A percentile compares a stretch with the other conserved stretches of the same genome.
phyloP scores from a whole-genome alignment of 2,329 filamentous ascomycete species.

The Westerdykella sp. region DNA sequence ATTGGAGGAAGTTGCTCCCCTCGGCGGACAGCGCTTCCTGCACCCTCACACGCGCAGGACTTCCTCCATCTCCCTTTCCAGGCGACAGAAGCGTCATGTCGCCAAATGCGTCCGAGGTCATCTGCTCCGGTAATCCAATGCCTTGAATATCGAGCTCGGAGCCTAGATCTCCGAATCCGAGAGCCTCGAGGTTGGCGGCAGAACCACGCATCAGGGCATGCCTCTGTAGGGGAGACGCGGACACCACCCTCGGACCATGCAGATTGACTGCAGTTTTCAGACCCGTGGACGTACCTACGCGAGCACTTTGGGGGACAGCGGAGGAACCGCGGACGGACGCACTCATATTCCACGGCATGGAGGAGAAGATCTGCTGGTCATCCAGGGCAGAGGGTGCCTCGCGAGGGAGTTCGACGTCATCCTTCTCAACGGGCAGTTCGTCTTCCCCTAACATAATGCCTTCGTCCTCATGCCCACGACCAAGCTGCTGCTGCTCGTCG shows the following conservation, averaged over 20 bases:
- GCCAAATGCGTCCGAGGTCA: not conserved
- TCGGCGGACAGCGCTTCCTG: slow-evolving; percentile 52
- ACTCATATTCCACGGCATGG: slow-evolving; percentile 64
- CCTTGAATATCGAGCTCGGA: not conserved
- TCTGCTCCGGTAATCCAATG: not conserved
- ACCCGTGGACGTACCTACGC: slow-evolving; percentile 34
- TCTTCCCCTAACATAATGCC: slow-evolving; percentile 15
- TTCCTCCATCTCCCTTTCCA: not conserved
- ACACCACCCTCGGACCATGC: slow-evolving; percentile 49
- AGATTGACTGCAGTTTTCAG: slow-evolving; percentile 25
- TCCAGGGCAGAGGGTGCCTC: slow-evolving; percentile 60
- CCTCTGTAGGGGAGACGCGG: slow-evolving; percentile 56
- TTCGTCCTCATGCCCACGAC: slow-evolving; percentile 34
- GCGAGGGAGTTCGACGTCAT: slow-evolving; percentile 62
- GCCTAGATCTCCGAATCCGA: slow-evolving; percentile 5
- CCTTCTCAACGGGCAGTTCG: slow-evolving; percentile 6
- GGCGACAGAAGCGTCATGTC: not conserved
- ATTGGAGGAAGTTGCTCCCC: slow-evolving; percentile 57
- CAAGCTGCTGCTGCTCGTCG: slow-evolving; percentile 23
- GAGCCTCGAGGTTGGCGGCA: slow-evolving; percentile 14
- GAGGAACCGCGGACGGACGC: slow-evolving; percentile 50
- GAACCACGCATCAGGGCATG: slow-evolving; percentile 22
- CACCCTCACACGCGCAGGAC: slow-evolving; percentile 36
- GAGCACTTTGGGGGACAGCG: slow-evolving; percentile 36
- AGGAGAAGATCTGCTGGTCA: slow-evolving; percentile 58